phyloP scores from a whole-genome alignment of 306 rosid species.

The Trichosanthes cucumerina region DNA sequence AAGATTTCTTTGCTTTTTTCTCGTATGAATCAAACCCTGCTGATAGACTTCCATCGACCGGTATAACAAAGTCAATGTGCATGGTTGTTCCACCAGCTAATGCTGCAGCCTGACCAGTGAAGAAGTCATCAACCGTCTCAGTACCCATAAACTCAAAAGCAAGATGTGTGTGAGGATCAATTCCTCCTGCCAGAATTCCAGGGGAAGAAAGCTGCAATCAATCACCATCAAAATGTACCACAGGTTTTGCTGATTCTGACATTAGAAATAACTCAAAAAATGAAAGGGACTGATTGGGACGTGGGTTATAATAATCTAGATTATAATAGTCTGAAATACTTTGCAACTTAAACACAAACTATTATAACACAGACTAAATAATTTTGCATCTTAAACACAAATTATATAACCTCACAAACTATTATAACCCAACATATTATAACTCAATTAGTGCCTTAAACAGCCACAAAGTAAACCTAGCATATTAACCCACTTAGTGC shows the following conservation, averaged over 20 bases:
- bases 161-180: constrained; percentile 94
- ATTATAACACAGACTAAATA: too few relatives aligned
- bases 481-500: too few relatives aligned
- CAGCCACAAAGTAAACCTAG: too few relatives aligned
- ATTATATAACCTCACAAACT: too few relatives aligned
- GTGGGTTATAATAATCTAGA: too few relatives aligned
- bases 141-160: constrained; percentile 58
- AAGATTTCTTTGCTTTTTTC: constrained; percentile 61
- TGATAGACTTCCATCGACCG: constrained; percentile 52
- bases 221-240: not conserved
- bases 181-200: constrained; percentile 59
- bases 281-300: too few relatives aligned
- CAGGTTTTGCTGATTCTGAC: not conserved
- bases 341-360: too few relatives aligned
- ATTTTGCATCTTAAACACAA: too few relatives aligned
- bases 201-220: not conserved
- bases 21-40: constrained; percentile 74
- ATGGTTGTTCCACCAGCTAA: constrained; percentile 97
- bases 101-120: constrained; percentile 95
- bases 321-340: too few relatives aligned
- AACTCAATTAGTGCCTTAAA: too few relatives aligned
- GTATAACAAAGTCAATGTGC: constrained; percentile 91
- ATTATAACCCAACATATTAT: too few relatives aligned
- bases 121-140: constrained; percentile 64
- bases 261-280: not conserved